phyloP scores from a whole-genome alignment of 805 yeast genomes.

The Teunomyces atbi region DNA sequence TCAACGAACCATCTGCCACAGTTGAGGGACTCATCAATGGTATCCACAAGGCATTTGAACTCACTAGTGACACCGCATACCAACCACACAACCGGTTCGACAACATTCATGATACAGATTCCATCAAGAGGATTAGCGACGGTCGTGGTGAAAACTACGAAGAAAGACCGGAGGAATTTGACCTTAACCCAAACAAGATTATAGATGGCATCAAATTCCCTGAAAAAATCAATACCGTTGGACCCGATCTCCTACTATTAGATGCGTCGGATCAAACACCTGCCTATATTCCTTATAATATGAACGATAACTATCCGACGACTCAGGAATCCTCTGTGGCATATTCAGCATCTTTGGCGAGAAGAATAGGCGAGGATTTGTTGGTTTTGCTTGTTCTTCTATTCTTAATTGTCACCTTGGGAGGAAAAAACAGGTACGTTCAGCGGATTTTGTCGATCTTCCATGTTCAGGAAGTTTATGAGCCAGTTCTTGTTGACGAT shows the following conservation, averaged over 20 bases:
- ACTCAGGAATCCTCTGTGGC: not conserved
- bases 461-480: not conserved
- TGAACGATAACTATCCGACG: not conserved
- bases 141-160: constrained; percentile 9
- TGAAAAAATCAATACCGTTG: constrained; percentile 5
- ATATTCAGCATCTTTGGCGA: not conserved
- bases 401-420: constrained; percentile 33
- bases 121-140: constrained; percentile 25
- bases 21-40: constrained; percentile 34
- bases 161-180: not conserved
- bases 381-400: constrained; percentile 41
- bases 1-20: constrained; percentile 12
- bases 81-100: constrained; percentile 36
- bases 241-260: constrained; percentile 9
- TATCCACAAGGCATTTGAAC: constrained; percentile 30
- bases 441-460: constrained; percentile 7
- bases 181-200: constrained; percentile 9
- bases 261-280: constrained; percentile 4
- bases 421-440: constrained; percentile 16
- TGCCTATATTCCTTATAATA: not conserved
- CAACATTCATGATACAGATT: constrained; percentile 2
- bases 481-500: not conserved
- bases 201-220: constrained; percentile 40
- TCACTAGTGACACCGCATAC: constrained; percentile 30
- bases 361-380: constrained; percentile 46